These are phyloP conservation scores for Capsicum chinense DNA, from an alignment of 257 asterid species.

Conservation along the genomic window DNA sequence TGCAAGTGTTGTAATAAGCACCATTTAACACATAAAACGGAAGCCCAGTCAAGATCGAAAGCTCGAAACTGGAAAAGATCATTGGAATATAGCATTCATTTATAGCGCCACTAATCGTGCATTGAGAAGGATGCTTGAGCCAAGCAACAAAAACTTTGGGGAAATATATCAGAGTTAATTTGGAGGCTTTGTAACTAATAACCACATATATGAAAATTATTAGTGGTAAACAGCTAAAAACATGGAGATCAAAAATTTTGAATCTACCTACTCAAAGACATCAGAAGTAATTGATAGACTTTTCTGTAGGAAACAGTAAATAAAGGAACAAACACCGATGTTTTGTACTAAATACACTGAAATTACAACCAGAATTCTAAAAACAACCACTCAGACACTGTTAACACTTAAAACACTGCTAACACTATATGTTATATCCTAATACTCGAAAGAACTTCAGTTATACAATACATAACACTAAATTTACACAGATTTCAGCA, in stretches of 20 bases:
- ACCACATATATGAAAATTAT: background rate
- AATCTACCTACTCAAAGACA: background rate
- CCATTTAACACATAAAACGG: background rate
- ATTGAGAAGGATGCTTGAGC: background rate
- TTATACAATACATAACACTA: too few species aligned
- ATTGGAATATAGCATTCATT: background rate
- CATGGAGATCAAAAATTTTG: background rate
- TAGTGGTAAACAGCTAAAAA: background rate
- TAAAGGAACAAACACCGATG: too few species aligned
- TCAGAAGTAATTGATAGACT: background rate
- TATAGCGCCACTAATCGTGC: background rate
- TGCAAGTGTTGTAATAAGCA: conserved; percentile 1
- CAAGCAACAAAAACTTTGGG: background rate
- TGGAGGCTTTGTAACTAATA: background rate
- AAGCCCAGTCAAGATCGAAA: conserved; percentile 7
- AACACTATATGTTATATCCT: too few species aligned
- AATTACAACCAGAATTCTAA: too few species aligned
- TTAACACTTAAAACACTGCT: too few species aligned
- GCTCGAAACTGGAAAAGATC: background rate
- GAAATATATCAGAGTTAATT: background rate
- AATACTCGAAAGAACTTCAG: too few species aligned
- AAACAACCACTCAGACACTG: too few species aligned
- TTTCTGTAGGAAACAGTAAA: too few species aligned
- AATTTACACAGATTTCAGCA: too few species aligned
- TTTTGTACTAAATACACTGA: too few species aligned